Evolutionary conservation across 176 grass and related monocot genomes (phyloP), one percentile per base, ranked within the genome.

Genomic region (Rhynchospora tenuis): DNA sequence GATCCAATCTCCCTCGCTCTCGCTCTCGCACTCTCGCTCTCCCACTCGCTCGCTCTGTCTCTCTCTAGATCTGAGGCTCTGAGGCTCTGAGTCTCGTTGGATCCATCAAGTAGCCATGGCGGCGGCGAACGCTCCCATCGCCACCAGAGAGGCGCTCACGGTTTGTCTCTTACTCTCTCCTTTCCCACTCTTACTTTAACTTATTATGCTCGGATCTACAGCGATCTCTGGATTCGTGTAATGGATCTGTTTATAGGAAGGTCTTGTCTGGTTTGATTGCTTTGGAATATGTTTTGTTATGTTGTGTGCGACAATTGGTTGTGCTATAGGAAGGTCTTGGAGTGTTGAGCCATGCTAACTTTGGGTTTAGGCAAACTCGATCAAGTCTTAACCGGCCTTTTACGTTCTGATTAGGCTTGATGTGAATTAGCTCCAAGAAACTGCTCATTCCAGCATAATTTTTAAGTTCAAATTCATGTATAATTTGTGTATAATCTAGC

Each of bases 121-220:
- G 85, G 90, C 95, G 81, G 95, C 95, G 70, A 98, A 90, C 92
- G 92, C 90, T 61, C 95, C 95, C 59, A 93, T 94, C 90, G 86
- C 89, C 85, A 94, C 94, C 92, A 87, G 89, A 74, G 95, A 98
- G 84, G 95, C 84, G 24, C 87, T 98, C 71, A 98, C 92, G 86
- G 95, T 98, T 88, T 16, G 8, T 7, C 20, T 13, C 54, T 38
- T 6, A 0, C 38, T n/a, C 29, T 23, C 16, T 24, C 5, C 47
- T 33, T 14, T 82, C 0, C 8, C 29, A 1, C 6, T 11, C 7
- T 0, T 51, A 19, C 83, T 62, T 24, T 33, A 79, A 19, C 83
- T 62, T 24, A 46, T 85, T 79, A 19, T 2, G 26, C 17, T 45
- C 48, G 20, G 24, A 20, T 26, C 24, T 79, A 59, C 27, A 11